Conservation (phyloP, 148 eudicot species). For the Oxyria digyna region DNA sequence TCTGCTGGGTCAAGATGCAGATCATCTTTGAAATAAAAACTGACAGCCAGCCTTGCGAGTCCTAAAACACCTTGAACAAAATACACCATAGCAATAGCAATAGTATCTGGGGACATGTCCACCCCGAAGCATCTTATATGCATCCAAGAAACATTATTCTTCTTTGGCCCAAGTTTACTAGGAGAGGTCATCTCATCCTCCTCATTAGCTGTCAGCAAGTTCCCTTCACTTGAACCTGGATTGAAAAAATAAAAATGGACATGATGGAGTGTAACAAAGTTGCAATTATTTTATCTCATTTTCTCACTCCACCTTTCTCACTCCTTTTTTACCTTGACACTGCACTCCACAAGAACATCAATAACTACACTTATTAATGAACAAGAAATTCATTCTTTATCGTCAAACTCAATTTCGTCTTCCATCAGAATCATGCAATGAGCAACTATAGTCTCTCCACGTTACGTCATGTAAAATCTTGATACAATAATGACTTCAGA, state of each 20-base stretch:
- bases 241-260: background rate
- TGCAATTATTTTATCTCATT: background rate
- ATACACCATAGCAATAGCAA: slow-evolving; percentile 97
- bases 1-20: slow-evolving; percentile 97
- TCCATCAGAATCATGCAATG: background rate
- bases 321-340: background rate
- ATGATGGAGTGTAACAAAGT: background rate
- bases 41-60: slow-evolving; percentile 89
- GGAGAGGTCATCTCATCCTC: slow-evolving; percentile 33
- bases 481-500: background rate
- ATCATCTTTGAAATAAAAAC: slow-evolving; percentile 92
- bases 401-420: background rate
- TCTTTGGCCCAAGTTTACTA: slow-evolving; percentile 25
- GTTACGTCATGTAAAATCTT: background rate
- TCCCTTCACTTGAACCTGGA: slow-evolving; percentile 42
- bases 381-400: background rate
- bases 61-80: slow-evolving; percentile 99
- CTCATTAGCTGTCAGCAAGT: slow-evolving; percentile 23
- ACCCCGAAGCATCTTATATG: slow-evolving; percentile 58
- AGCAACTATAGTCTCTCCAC: background rate
- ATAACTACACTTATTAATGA: background rate
- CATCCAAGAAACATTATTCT: slow-evolving; percentile 26
- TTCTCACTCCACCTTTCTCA: background rate
- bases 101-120: slow-evolving; percentile 86
- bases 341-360: background rate